Evolutionary conservation across 2,329 filamentous ascomycete species (phyloP).

Genomic region (Aciculosporium take): DNA sequence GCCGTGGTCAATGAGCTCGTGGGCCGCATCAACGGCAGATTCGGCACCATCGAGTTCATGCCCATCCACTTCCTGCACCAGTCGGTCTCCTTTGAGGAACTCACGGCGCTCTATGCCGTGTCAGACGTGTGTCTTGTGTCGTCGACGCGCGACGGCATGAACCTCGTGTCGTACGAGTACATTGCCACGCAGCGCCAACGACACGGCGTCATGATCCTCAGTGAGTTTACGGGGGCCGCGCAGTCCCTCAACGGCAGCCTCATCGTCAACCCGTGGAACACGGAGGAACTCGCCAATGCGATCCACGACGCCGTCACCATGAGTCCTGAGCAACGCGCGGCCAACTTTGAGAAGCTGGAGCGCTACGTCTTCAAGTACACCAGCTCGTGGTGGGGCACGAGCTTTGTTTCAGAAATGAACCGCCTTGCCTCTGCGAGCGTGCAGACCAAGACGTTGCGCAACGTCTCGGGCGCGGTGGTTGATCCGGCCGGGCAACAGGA

Average conservation of each 20-base stretch:
- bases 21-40: slow-evolving; percentile 91
- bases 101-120: slow-evolving; percentile 83
- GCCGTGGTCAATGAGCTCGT: slow-evolving; percentile 95
- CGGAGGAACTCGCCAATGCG: slow-evolving; percentile 81
- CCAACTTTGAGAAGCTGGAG: slow-evolving; percentile 83
- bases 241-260: slow-evolving; percentile 87
- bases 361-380: slow-evolving; percentile 97
- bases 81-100: slow-evolving; percentile 85
- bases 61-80: slow-evolving; percentile 98
- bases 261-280: slow-evolving; percentile 98
- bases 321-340: slow-evolving; percentile 71
- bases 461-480: slow-evolving; percentile 26
- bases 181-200: slow-evolving; percentile 85
- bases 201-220: slow-evolving; percentile 87
- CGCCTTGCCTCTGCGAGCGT: slow-evolving; percentile 28
- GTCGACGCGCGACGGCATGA: slow-evolving; percentile 97
- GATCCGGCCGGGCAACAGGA: slow-evolving; percentile 8
- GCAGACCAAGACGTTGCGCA: slow-evolving; percentile 26
- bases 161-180: slow-evolving; percentile 95
- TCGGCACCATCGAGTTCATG: slow-evolving; percentile 96
- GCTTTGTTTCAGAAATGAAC: slow-evolving; percentile 76
- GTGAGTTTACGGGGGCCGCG: slow-evolving; percentile 90
- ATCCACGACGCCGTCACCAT: slow-evolving; percentile 96
- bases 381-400: slow-evolving; percentile 90
- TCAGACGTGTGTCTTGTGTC: slow-evolving; percentile 87